Evolutionary conservation across 2,329 filamentous ascomycete species (phyloP), one percentile per base, ranked within the genome.

Genomic region (Pseudogymnoascus sp.): DNA sequence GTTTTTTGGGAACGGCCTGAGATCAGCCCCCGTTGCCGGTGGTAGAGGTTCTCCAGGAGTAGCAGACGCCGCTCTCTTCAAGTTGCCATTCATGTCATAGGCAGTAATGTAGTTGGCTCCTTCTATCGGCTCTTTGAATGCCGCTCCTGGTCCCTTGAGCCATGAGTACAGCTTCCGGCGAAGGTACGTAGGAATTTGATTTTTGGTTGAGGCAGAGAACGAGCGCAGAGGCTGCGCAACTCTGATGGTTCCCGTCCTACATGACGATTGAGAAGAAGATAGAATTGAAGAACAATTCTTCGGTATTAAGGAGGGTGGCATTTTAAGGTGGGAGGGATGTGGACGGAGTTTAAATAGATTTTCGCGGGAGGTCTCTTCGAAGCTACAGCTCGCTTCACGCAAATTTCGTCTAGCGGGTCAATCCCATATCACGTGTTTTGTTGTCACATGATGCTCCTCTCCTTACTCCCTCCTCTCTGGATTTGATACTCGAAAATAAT

Each of bases 1-100:
- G 71, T 90, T 90, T 47, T 81, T 70, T 1, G 87, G 87, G 67
- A 88, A 90, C 0, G 86, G 85, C 42, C n/a, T 33, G 56, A 70
- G 61, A 63, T 74, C 72, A 14, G 63, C 63, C 1, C 8, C 10
- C 0, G 60, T 63, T 59, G 69, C 67, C 8, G 65, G 62, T 3
- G 70, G 70, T 37, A 71, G 35, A 40, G 16, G 28, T 47, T 35
- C 33, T n/a, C 50, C 47, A 14, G 31, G 37, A 23, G 62, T 21
- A n/a, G 64, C 65, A 25, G 62, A 63, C 28, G 67, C 35, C 1
- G 69, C 69, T 65, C 72, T 67, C 50, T 62, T 71, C 47, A 74
- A 60, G 56, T 67, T 63, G 16, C 72, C 72, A n/a, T 64, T n/a
- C 1, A n/a, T 33, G 44, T 66, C 67, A 59, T 73, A 73, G 16